Evolutionary conservation across 805 yeast species (phyloP).

Genomic region (Wickerhamomyces subpelliculosus): DNA sequence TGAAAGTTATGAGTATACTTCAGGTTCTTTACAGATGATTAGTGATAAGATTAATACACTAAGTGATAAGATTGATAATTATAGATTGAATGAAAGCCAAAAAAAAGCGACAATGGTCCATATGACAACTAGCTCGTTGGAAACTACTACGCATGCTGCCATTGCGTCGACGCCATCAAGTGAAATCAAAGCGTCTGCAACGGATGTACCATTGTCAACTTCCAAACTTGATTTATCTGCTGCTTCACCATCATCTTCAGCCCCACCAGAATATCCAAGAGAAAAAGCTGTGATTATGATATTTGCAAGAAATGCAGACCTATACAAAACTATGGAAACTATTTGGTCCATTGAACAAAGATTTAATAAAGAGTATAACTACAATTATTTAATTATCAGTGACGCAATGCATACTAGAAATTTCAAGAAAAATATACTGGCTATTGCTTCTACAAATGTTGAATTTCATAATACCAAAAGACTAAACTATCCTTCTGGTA

Average conservation of each 20-base stretch:
- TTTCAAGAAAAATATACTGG: constrained; percentile 39
- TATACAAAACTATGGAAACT: constrained; percentile 46
- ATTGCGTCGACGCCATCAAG: no score
- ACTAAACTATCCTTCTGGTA: constrained; percentile 55
- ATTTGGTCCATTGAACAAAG: constrained; percentile 59
- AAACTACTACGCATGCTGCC: no score
- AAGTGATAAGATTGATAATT: constrained; percentile 9
- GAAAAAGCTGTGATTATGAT: constrained; percentile 61
- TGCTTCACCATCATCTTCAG: background rate
- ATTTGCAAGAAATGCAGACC: constrained; percentile 59
- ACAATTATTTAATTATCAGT: constrained; percentile 74
- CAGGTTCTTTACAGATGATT: constrained; percentile 6
- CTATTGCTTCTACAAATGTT: constrained; percentile 45
- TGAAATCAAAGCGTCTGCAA: no score
- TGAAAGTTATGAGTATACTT: constrained; percentile 7
- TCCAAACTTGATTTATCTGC: background rate
- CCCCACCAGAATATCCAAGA: constrained; percentile 7
- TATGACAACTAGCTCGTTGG: no score
- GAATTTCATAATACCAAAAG: constrained; percentile 56
- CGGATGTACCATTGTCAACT: background rate
- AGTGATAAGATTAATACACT: constrained; percentile 7
- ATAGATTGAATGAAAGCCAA: constrained; percentile 2
- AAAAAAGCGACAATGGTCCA: background rate
- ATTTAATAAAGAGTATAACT: constrained; percentile 51
- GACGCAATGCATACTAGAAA: constrained; percentile 50